Evolutionary conservation across 805 yeast species (phyloP), one percentile per base, ranked within the genome.

Genomic region (Saturnispora silvae): DNA sequence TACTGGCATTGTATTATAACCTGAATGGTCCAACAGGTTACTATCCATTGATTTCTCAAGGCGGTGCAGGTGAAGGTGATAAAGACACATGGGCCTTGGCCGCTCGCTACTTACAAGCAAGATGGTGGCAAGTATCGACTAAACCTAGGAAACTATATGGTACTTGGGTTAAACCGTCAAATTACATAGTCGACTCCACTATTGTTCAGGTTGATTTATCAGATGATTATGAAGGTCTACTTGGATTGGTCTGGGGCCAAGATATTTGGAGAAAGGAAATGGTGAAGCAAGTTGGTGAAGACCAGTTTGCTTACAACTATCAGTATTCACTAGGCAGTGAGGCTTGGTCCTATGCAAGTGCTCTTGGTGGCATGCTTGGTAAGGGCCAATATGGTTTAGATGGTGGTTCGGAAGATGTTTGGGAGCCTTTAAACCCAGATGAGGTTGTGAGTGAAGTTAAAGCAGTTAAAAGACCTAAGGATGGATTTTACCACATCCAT

Each of bases 51-150:
- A 56, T 79, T 28, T 62, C 78, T 2, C 75, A 75, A 54, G 79
- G 80, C 24, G 65, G 67, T 30, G 68, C 67, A 3, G 87, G 87
- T 11, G 83, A 77, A 56, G 86, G 86, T 34, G 87, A 80, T 52
- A 80, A 80, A 52, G 86, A 80, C 43, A 79, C 87, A 0, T 75
- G 76, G 43, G 58, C 75, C 33, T 78, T 83, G 0, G 80, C 84
- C 2, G 77, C 83, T 4, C 64, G 64, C 31, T 64, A 63, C 7
- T 55, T 67, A 25, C 54, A 60, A 4, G 53, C 65, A 31, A 59
- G 65, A 2, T 72, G 61, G 45, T 73, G 73, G 49, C 80, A 74
- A 52, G 57, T 64, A 4, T 61, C 63, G 32, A 60, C 62, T 11
- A 51, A 40, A 16, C 53, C 54, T 8, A 48, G 40, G 24, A 45